These are phyloP conservation scores for Echinochloa phyllopogon DNA, from an alignment of 176 grass and related monocot species.

Conservation along the genomic window DNA sequence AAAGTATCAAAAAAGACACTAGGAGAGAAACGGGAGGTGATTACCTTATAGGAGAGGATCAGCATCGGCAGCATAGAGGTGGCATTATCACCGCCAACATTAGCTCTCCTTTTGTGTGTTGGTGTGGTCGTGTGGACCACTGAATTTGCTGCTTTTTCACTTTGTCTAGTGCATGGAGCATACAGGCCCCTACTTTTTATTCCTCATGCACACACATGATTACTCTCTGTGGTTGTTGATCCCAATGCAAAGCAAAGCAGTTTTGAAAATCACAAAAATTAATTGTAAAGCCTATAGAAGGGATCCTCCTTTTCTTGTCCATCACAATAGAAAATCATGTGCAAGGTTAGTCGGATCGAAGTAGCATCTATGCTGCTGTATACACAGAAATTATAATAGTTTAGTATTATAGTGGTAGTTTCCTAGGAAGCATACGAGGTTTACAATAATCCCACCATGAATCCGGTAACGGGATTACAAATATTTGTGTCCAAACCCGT, in stretches of 20 bases:
- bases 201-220: slow-evolving; percentile 51
- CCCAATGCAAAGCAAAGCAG: slow-evolving; percentile 44
- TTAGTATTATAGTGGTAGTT: not conserved
- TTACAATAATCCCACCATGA: not conserved
- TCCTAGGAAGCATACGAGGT: not conserved
- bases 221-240: slow-evolving; percentile 36
- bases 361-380: not conserved
- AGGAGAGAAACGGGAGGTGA: not conserved
- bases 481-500: not conserved
- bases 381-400: not conserved
- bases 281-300: not conserved
- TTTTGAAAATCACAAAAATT: not conserved
- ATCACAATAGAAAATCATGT: not conserved
- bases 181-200: slow-evolving; percentile 17
- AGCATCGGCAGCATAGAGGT: not conserved
- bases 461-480: not conserved
- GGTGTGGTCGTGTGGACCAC: not conserved
- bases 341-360: not conserved
- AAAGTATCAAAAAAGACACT: too few relatives aligned
- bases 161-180: slow-evolving; percentile 46
- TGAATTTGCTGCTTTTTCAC: slow-evolving; percentile 26
- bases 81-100: not conserved
- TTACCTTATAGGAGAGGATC: not conserved
- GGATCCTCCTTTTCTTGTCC: not conserved
- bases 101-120: not conserved